Percentiles rank a stretch among this genome's conserved stretches.
Conservation (phyloP, 306 rosid species). For the Dryas drummondii region DNA sequence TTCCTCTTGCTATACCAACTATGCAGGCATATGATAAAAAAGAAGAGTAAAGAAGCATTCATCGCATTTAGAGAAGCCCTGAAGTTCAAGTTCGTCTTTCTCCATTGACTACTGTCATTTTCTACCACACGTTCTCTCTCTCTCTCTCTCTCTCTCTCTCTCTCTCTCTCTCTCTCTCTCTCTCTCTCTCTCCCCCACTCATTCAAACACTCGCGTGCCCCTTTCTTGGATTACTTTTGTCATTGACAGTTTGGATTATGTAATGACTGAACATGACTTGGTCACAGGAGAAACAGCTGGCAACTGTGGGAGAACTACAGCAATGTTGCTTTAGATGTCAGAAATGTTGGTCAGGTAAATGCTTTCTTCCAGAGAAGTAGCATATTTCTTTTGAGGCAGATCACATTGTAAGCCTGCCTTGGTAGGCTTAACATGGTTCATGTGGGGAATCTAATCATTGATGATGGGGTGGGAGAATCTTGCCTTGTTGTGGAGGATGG, state of each 20-base stretch:
- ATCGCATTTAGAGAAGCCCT: slow-evolving; percentile 92
- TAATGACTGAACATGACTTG: slow-evolving; percentile 35
- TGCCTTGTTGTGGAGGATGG: neutral
- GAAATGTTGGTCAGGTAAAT: slow-evolving; percentile 74
- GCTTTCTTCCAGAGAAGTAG: neutral
- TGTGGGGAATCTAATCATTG: too few relatives aligned
- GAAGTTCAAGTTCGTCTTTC: slow-evolving; percentile 74
- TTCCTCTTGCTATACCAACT: slow-evolving; percentile 25
- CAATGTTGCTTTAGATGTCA: slow-evolving; percentile 83
- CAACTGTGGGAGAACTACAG: slow-evolving; percentile 91
- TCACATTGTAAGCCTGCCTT: neutral
- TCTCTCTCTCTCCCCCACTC: neutral
- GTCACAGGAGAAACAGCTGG: slow-evolving; percentile 89
- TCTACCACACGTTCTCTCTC: neutral
- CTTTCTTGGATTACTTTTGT: neutral
- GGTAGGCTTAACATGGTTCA: neutral
- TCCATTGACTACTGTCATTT: slow-evolving; percentile 1
- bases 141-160: neutral
- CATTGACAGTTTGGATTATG: slow-evolving; percentile 22
- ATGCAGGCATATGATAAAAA: slow-evolving; percentile 90
- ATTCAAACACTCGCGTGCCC: neutral
- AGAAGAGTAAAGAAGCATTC: slow-evolving; percentile 83
- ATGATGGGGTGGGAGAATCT: neutral
- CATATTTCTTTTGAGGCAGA: neutral
- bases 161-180: slow-evolving; percentile 8